These are phyloP conservation scores for Sphaceloma murrayae DNA, from an alignment of 2,329 filamentous ascomycete genomes.

Conservation along the genomic window DNA sequence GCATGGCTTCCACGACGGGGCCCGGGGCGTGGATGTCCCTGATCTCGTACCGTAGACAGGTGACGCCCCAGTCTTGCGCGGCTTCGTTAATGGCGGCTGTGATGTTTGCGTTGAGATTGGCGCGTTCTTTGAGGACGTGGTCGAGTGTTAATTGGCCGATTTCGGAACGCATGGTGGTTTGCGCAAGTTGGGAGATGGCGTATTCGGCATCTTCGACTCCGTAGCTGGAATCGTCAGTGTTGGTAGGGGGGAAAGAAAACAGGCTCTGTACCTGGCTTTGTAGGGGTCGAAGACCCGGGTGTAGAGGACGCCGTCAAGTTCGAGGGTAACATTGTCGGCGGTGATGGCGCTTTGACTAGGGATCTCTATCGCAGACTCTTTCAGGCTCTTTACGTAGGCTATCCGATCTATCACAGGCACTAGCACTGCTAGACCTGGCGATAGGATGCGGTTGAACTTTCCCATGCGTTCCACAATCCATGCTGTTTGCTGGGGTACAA, in stretches of 20 bases:
- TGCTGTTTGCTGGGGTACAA: constrained; percentile 98
- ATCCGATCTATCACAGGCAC: constrained; percentile 90
- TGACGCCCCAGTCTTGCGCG: constrained; percentile 91
- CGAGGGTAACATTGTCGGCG: constrained; percentile 93
- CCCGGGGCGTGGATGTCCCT: constrained; percentile 93
- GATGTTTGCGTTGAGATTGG: constrained; percentile 93
- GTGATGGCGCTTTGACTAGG: constrained; percentile 97
- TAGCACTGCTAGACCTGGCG: constrained; percentile 82
- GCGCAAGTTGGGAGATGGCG: constrained; percentile 92
- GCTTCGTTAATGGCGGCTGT: constrained; percentile 98
- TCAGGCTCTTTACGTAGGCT: constrained; percentile 94
- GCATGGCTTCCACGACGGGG: constrained; percentile 93
- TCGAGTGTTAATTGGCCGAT: constrained; percentile 94
- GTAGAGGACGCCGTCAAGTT: constrained; percentile 90
- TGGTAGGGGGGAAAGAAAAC: not conserved
- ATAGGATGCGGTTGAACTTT: constrained; percentile 85
- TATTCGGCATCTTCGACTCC: constrained; percentile 98
- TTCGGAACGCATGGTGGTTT: constrained; percentile 98
- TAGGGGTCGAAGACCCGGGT: constrained; percentile 96
- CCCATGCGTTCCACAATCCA: constrained; percentile 99
- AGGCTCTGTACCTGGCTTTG: constrained; percentile 78
- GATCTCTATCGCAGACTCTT: constrained; percentile 93
- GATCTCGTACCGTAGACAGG: constrained; percentile 94
- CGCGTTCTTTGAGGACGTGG: constrained; percentile 94
- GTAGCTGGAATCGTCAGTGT: constrained; percentile 53